Evolutionary conservation across 2,329 filamentous ascomycete species (phyloP).

Genomic region (Pestalotiopsis sp.): DNA sequence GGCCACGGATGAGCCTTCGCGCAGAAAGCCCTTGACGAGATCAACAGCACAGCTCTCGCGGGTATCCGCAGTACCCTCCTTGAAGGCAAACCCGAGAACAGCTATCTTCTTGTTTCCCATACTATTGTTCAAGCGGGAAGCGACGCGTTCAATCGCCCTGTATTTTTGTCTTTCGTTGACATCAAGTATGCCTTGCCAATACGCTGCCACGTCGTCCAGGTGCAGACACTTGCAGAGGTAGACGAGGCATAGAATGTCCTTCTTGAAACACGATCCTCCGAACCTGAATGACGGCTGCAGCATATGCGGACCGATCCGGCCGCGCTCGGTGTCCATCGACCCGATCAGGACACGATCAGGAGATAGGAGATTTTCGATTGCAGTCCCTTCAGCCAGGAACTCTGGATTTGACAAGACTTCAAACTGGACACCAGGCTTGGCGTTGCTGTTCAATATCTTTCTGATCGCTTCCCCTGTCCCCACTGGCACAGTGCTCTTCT

Average conservation of each 20-base stretch:
- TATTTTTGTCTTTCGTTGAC: neutral
- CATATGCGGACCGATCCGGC: neutral
- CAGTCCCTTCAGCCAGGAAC: conserved; percentile 3
- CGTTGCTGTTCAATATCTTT: neutral
- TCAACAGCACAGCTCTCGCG: neutral
- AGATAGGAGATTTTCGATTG: neutral
- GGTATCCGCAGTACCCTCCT: neutral
- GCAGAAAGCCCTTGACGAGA: neutral
- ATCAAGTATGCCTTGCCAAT: neutral
- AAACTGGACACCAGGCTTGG: neutral
- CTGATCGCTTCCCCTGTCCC: neutral
- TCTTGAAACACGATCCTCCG: conserved; percentile 8
- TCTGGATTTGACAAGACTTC: conserved; percentile 8
- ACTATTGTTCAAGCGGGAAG: neutral
- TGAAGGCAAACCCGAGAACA: conserved; percentile 4
- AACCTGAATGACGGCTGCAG: neutral
- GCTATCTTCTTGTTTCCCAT: neutral
- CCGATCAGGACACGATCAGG: conserved; percentile 8
- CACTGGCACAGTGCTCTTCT: conserved; percentile 4
- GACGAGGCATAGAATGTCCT: neutral
- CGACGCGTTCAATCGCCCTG: neutral
- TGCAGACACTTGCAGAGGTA: neutral
- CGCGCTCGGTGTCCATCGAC: neutral
- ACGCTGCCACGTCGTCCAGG: neutral
- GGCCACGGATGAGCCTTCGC: neutral